Base-by-base conservation (phyloP, 2,329 filamentous ascomycete genomes). In the Aspergillus fumigatiaffinis region DNA sequence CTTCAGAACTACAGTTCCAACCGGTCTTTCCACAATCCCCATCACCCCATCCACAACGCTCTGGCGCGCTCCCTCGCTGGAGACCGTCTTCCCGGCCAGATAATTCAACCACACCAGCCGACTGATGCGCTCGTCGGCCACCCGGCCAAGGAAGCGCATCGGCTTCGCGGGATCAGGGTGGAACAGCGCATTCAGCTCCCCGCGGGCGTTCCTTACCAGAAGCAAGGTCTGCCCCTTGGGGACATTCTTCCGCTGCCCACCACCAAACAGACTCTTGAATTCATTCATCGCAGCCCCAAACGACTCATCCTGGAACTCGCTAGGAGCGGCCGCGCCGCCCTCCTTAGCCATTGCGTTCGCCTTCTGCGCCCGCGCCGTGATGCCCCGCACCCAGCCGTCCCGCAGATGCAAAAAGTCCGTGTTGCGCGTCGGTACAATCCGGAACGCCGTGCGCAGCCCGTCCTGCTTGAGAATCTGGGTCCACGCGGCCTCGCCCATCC, bases 371-470 rank as follows among this genome's bases (percentile, higher is more conserved):
- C 89, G 85, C 8, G 84, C 87, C 54, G 90, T 89, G 62, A 99
- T 88, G 23, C 90, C 89, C 5, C 92, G 85, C 58, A 97, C 90
- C 79, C 92, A 95, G 1, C 90, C 94, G 70, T 99, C 94, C 44
- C 93, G 85, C 60, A 99, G 76, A 73, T 99, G 94, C 63, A 88
- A 86, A 75, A 97, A 97, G 74, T 97, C 92, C 20, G 94, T 99
- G 74, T 95, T 92, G 41, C 91, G 83, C n/a, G 91, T 92, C 0
- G 94, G 94, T 2, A 93, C 87, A 61, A 99, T 88, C 49, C 93
- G 84, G 76, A 96, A 87, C 0, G 87, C 84, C 26, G 87, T 93
- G 54, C 91, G 82, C n/a, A 93, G 84, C 0, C 85, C 82, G 3
- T 84, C 81, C 0, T 87, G 79, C 57, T 80, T 79, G 26, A 97